phyloP scores from a whole-genome alignment of 1,284 basidiomycete species.

The Cutaneotrichosporon sp. region DNA sequence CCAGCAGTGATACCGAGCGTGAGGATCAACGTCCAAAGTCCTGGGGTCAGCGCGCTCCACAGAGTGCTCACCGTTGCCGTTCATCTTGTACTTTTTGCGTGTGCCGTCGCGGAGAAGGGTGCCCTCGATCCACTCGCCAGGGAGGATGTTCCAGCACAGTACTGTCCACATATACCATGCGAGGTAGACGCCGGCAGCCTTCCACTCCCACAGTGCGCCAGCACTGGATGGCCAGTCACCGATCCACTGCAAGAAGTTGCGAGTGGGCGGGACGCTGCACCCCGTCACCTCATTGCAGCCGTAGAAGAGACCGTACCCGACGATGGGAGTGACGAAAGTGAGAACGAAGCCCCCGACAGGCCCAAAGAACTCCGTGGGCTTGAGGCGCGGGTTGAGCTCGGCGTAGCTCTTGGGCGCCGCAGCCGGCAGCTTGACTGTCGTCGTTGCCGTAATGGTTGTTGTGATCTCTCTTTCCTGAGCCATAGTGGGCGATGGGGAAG shows the following conservation, averaged over 20 bases:
- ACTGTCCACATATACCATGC: conserved; percentile 90
- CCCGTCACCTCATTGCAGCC: conserved; percentile 76
- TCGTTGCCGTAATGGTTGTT: conserved; percentile 49
- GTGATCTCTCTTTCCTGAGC: conserved; percentile 24
- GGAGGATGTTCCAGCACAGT: conserved; percentile 76
- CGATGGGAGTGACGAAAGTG: conserved; percentile 68
- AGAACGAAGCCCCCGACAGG: conserved; percentile 75
- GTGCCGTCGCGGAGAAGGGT: conserved; percentile 72
- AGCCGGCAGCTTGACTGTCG: conserved; percentile 47
- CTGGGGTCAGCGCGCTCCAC: conserved; percentile 55
- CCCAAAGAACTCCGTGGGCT: conserved; percentile 79
- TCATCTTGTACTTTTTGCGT: conserved; percentile 86
- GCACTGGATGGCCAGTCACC: conserved; percentile 38
- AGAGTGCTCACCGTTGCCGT: conserved; percentile 83
- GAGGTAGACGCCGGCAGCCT: conserved; percentile 73
- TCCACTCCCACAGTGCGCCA: conserved; percentile 69
- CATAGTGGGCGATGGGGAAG: not conserved
- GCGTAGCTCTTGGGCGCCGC: conserved; percentile 39
- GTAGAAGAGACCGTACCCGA: conserved; percentile 78
- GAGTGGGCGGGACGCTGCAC: conserved; percentile 56
- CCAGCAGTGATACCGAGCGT: conserved; percentile 69
- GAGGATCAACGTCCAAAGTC: conserved; percentile 80
- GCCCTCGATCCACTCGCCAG: conserved; percentile 83
- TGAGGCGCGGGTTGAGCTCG: conserved; percentile 56
- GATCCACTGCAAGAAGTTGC: conserved; percentile 16